These are phyloP conservation scores for Zalaria sp. DNA, from an alignment of 2,329 filamentous ascomycete species.

Conservation along the genomic window DNA sequence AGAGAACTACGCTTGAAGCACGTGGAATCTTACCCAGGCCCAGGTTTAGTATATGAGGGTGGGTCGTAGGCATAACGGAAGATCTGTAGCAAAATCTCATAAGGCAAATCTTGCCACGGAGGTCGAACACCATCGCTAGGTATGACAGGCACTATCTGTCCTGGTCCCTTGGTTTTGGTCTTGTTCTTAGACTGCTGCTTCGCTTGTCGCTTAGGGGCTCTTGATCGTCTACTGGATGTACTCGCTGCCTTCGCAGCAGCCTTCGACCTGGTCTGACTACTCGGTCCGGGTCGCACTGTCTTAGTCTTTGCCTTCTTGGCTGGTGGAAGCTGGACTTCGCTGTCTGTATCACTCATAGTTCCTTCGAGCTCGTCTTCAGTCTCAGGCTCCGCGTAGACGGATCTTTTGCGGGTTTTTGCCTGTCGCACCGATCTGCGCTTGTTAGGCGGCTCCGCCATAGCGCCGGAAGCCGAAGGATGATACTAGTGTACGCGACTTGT, in stretches of 20 bases:
- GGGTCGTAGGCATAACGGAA: constrained; percentile 17
- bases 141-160: constrained; percentile 3
- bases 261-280: constrained; percentile 4
- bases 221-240: not conserved
- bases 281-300: constrained; percentile 1
- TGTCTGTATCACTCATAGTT: not conserved
- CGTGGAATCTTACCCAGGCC: too few relatives aligned
- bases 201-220: constrained; percentile 1
- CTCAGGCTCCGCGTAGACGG: constrained; percentile 19
- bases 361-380: constrained; percentile 18
- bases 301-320: constrained; percentile 1
- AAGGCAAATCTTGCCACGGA: constrained; percentile 18
- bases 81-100: constrained; percentile 18
- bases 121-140: constrained; percentile 19
- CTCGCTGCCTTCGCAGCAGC: not conserved
- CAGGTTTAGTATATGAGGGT: not conserved
- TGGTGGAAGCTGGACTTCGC: not conserved
- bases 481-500: too few relatives aligned
- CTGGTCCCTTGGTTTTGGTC: constrained; percentile 10
- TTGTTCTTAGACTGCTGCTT: constrained; percentile 6
- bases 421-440: constrained; percentile 20
- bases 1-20: too few relatives aligned
- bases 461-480: too few relatives aligned
- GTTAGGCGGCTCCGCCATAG: not conserved
- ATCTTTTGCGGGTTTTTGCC: constrained; percentile 17